Evolutionary conservation across 2,329 filamentous ascomycete genomes (phyloP), one percentile per base, ranked within the genome.

Genomic region (Fusarium miscanthi): DNA sequence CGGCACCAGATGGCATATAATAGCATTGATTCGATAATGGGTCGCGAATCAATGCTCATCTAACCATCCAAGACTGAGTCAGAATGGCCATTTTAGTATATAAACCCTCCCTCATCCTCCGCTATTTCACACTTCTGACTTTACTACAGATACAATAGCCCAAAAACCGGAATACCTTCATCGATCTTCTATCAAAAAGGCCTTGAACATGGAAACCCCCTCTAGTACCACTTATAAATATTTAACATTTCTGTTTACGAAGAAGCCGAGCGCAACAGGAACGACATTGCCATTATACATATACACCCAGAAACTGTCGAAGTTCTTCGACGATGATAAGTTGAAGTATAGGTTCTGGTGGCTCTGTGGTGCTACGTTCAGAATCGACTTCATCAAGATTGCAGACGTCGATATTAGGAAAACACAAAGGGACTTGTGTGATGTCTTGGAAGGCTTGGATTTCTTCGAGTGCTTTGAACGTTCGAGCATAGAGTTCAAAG

Each of bases 1-100:
- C n/a, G 1, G 7, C 5, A 41, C 12, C 40, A 23, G 7, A n/a
- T 41, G 12, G 16, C n/a, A 8, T 2, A 8, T 2, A 13, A 13
- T 33, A 13, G 12, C 21, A 41, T n/a, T n/a, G n/a, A 41, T 2
- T 8, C n/a, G n/a, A 9, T 3, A 8, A 14, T 14, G 0, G 13
- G 11, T 23, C 11, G 12, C 2, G 8, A n/a, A 31, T n/a, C 19
- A 16, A 3, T 14, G 27, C 21, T 21, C 8, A n/a, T 8, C 8
- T n/a, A 3, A 10, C 9, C 8, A 31, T n/a, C 8, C 5, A 16
- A 46, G 13, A n/a, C 14, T 31, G 8, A n/a, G 10, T 48, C 21
- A 31, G 13, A 31, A 21, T 11, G 2, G 4, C 7, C 2, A 17
- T 3, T 30, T n/a, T 13, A 0, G 7, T 12, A 48, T 48, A 48